Conservation (phyloP, 73 alveolate genomes). For the Stentor coeruleus region DNA sequence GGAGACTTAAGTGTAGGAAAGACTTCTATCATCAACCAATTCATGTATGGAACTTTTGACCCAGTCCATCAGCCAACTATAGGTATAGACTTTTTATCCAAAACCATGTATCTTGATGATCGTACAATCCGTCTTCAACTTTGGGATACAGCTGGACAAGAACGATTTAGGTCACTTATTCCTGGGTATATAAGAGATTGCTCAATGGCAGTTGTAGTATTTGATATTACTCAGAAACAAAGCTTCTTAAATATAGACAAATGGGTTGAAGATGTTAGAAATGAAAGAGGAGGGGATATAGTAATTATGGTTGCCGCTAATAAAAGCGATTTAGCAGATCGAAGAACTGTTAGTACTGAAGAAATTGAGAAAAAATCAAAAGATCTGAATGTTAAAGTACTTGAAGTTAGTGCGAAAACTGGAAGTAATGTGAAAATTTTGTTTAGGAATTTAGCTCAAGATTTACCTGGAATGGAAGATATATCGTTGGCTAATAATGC, state of each 20-base stretch:
- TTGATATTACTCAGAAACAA: slow-evolving; percentile 50
- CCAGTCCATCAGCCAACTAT: not conserved
- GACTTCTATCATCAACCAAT: not conserved
- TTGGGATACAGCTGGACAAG: not conserved
- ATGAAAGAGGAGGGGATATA: slow-evolving; percentile 86
- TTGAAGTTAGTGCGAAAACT: slow-evolving; percentile 77
- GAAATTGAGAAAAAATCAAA: slow-evolving; percentile 73
- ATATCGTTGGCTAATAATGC: too few species aligned
- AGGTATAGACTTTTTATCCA: not conserved
- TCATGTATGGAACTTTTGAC: not conserved
- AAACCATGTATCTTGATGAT: not conserved
- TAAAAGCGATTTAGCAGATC: slow-evolving; percentile 76
- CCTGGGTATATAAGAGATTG: slow-evolving; percentile 58
- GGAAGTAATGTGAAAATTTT: slow-evolving; percentile 52
- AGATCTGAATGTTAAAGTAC: slow-evolving; percentile 63
- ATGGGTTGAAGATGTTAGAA: slow-evolving; percentile 79
- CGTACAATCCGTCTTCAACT: not conserved
- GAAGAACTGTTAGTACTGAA: slow-evolving; percentile 63
- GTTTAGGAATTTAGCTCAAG: slow-evolving; percentile 48
- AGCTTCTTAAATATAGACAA: slow-evolving; percentile 65
- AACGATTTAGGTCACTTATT: slow-evolving; percentile 49
- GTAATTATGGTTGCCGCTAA: slow-evolving; percentile 86
- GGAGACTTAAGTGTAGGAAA: not conserved
- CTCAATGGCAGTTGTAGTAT: slow-evolving; percentile 46
- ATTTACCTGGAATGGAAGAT: too few species aligned